A percentile compares a stretch with the other conserved stretches of the same genome.
These are phyloP conservation scores for Solanum raphanifolium DNA, from an alignment of 257 asterid genomes.

Conservation along the genomic window DNA sequence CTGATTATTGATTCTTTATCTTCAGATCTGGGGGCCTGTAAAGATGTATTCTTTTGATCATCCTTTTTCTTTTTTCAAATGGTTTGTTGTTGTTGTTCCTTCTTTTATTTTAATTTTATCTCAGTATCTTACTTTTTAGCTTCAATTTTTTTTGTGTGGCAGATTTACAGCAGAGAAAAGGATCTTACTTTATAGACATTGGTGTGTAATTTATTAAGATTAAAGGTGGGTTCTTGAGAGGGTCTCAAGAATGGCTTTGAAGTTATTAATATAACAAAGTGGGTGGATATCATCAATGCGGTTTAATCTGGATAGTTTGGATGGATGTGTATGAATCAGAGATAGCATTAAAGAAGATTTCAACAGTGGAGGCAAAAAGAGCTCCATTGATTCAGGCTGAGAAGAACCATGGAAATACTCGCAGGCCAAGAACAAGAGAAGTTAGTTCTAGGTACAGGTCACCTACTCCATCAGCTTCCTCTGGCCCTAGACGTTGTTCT, in stretches of 20 bases:
- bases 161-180: constrained; percentile 37
- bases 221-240: constrained; percentile 24
- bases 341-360: constrained; percentile 36
- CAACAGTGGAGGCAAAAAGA: constrained; percentile 31
- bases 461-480: constrained; percentile 41
- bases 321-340: constrained; percentile 61
- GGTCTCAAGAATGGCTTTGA: constrained; percentile 17
- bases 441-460: constrained; percentile 77
- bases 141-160: constrained; percentile 24
- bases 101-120: constrained; percentile 23
- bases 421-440: constrained; percentile 50
- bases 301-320: constrained; percentile 36
- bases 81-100: constrained; percentile 14
- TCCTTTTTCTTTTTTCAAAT: constrained; percentile 32
- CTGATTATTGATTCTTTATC: constrained; percentile 14
- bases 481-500: constrained; percentile 48
- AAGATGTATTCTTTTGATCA: constrained; percentile 48
- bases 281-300: constrained; percentile 39
- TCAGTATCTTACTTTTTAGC: constrained; percentile 38
- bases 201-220: constrained; percentile 16
- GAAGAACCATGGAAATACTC: constrained; percentile 48
- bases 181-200: constrained; percentile 26
- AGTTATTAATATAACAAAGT: constrained; percentile 17
- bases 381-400: constrained; percentile 46
- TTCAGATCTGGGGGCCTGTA: constrained; percentile 50